These are phyloP conservation scores for Phytophthora fragariae DNA, from an alignment of 352 stramenopile species.

Conservation along the genomic window DNA sequence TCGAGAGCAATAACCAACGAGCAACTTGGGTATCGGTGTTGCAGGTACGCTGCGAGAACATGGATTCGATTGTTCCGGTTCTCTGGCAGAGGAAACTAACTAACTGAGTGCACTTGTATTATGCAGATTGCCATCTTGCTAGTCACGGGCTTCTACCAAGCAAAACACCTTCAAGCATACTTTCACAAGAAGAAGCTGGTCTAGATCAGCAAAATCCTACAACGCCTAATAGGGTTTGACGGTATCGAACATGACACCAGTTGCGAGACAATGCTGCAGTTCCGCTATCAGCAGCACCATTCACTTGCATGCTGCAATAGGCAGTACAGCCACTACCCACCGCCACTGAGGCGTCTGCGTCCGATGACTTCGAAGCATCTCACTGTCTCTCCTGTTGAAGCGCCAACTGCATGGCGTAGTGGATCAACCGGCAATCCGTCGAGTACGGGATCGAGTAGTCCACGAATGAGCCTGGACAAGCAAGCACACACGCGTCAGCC, in stretches of 20 bases:
- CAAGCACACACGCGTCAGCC: constrained; percentile 79
- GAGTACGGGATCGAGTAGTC: constrained; percentile 89
- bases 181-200: constrained; percentile 91
- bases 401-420: constrained; percentile 77
- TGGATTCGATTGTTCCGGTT: not conserved
- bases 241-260: too few species aligned
- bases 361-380: too few species aligned
- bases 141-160: constrained; percentile 77
- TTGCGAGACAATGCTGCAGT: too few species aligned
- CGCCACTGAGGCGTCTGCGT: too few species aligned
- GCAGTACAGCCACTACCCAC: too few species aligned
- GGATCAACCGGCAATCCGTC: constrained; percentile 77
- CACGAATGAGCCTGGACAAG: constrained; percentile 85
- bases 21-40: constrained; percentile 86
- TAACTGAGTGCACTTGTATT: not conserved
- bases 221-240: too few species aligned
- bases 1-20: constrained; percentile 82
- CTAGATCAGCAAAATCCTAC: constrained; percentile 7
- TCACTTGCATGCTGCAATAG: too few species aligned
- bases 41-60: constrained; percentile 45
- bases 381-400: constrained; percentile 59
- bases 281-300: too few species aligned
- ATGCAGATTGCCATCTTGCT: constrained; percentile 74
- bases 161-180: constrained; percentile 80
- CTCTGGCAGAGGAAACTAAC: not conserved